phyloP scores from a whole-genome alignment of 495 filamentous ascomycete genomes.

The Cryomyces antarcticus region DNA sequence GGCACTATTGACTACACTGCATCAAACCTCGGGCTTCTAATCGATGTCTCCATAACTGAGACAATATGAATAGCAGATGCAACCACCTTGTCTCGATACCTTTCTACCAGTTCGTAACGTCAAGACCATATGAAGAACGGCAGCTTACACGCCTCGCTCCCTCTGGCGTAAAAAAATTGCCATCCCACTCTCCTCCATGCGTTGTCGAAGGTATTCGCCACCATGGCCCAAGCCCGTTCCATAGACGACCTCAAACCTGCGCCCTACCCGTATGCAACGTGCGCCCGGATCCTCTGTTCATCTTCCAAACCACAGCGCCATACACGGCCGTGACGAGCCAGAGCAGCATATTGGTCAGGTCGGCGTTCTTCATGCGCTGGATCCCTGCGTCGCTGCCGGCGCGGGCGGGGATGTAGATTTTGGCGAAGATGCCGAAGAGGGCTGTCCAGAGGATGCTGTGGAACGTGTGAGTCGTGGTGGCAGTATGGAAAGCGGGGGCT shows the following conservation, averaged over 20 bases:
- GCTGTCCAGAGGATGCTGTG: conserved; percentile 46
- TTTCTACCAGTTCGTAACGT: no score
- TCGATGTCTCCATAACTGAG: no score
- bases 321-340: conserved; percentile 37
- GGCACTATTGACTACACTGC: no score
- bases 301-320: not conserved
- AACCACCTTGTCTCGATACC: no score
- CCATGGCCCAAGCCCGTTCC: no score
- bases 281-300: not conserved
- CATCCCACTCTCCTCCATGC: no score
- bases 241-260: not conserved
- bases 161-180: no score
- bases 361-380: conserved; percentile 63
- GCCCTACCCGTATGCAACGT: not conserved
- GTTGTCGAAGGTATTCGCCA: no score
- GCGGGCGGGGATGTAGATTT: conserved; percentile 53
- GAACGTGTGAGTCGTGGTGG: not conserved
- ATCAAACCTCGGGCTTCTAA: no score
- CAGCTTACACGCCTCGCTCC: no score
- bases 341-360: conserved; percentile 48
- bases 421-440: conserved; percentile 66
- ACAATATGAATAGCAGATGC: no score
- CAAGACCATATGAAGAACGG: no score
- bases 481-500: not conserved
- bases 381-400: conserved; percentile 37